Conservation (phyloP, 768 basidiomycete genomes). For the Boletus vinaceobasis region DNA sequence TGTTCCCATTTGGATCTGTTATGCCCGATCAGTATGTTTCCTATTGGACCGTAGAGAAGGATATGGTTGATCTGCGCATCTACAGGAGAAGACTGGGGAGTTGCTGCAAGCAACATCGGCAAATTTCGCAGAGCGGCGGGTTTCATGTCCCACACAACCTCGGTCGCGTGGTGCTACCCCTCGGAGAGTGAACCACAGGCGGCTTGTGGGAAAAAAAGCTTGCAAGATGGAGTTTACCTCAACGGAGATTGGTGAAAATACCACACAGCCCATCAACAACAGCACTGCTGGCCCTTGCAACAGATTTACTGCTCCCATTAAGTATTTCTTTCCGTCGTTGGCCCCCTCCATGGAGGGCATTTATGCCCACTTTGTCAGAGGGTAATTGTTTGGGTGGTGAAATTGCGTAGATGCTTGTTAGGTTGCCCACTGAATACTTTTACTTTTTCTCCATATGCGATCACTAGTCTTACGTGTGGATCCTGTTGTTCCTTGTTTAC, state of each 20-base stretch:
- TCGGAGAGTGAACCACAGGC: neutral
- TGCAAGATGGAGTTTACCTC: neutral
- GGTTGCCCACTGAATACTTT: neutral
- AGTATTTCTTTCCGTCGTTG: slow-evolving; percentile 2
- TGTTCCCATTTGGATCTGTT: slow-evolving; percentile 14
- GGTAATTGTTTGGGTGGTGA: neutral
- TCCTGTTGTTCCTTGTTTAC: slow-evolving; percentile 14
- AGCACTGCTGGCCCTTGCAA: neutral
- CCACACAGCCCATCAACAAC: neutral
- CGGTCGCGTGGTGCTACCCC: too few species aligned
- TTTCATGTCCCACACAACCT: too few species aligned
- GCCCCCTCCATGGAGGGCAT: neutral
- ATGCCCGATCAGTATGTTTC: slow-evolving; percentile 3
- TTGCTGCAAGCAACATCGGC: neutral
- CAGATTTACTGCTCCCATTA: neutral
- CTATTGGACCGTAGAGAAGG: neutral
- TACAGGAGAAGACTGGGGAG: slow-evolving; percentile 10
- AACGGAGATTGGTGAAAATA: neutral
- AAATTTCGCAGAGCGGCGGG: neutral
- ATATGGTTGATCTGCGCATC: neutral
- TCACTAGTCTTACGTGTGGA: too few species aligned
- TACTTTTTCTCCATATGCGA: neutral
- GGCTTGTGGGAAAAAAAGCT: neutral
- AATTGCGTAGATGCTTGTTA: neutral
- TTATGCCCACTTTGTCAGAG: neutral